Evolutionary conservation across 2,329 filamentous ascomycete species (phyloP).

Genomic region (Cordyceps cateniannulata): DNA sequence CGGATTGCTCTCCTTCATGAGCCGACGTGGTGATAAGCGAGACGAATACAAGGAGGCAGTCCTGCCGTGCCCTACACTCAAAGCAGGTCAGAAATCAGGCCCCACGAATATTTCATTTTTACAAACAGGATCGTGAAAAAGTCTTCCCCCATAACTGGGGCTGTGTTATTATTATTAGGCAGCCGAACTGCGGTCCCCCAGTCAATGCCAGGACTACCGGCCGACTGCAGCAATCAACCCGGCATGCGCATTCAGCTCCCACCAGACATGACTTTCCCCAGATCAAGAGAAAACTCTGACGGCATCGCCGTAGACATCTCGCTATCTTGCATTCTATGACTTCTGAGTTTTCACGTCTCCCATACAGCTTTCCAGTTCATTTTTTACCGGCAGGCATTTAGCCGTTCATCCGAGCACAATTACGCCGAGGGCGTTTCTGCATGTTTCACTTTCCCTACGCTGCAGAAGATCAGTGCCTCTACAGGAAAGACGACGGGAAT

Average conservation of each 20-base stretch:
- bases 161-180: not conserved
- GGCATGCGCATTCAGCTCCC: not conserved
- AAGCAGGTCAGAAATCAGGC: not conserved
- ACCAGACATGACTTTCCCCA: not conserved
- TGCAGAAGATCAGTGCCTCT: not conserved
- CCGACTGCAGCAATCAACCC: not conserved
- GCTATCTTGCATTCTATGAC: not conserved
- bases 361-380: not conserved
- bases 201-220: not conserved
- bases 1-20: not conserved
- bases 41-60: not conserved
- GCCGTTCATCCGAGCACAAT: conserved; percentile 4
- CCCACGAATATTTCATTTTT: not conserved
- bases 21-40: not conserved
- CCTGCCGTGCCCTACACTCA: not conserved
- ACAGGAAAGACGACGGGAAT: not conserved
- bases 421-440: not conserved
- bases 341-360: not conserved
- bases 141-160: not conserved
- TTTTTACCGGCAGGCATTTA: not conserved
- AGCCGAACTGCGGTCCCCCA: not conserved
- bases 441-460: not conserved
- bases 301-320: not conserved
- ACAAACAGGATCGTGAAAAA: not conserved
- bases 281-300: not conserved